Evolutionary conservation across 192 early-diverging fungal species (phyloP).

Genomic region (Linnemannia schmuckeri): DNA sequence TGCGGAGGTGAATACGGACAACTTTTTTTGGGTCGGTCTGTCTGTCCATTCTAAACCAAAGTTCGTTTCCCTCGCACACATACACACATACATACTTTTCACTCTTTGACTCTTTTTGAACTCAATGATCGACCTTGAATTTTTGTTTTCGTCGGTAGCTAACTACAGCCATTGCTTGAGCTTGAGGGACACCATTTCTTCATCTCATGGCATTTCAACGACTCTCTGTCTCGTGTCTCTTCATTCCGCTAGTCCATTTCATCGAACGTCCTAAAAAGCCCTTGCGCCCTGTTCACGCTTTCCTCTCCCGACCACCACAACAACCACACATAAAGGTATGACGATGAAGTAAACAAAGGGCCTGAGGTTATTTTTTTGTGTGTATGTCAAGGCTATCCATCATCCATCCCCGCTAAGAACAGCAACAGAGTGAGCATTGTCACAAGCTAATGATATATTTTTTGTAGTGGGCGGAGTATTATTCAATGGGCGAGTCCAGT

Average conservation of each 20-base stretch:
- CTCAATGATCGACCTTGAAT: not conserved
- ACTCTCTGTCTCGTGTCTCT: not conserved
- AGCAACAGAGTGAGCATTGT: conserved; percentile 5
- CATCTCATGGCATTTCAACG: not conserved
- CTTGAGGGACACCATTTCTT: not conserved
- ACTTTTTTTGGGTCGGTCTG: no score
- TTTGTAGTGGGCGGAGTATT: conserved; percentile 3
- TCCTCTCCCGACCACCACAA: not conserved
- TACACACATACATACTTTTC: not conserved
- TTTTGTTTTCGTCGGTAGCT: not conserved
- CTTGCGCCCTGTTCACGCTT: not conserved
- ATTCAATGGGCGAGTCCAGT: not conserved
- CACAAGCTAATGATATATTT: conserved; percentile 16
- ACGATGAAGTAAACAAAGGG: not conserved
- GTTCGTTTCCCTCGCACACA: not conserved
- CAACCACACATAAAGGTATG: conserved; percentile 1
- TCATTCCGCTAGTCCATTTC: not conserved
- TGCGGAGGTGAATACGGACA: no score
- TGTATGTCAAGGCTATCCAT: not conserved
- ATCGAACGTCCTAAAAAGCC: not conserved
- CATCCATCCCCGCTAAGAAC: not conserved
- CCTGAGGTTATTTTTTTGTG: not conserved
- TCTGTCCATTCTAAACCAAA: no score
- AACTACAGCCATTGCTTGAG: not conserved
- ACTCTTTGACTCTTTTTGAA: not conserved